These are phyloP conservation scores for Pilobolus umbonatus DNA, from an alignment of 192 early-diverging fungal genomes.

Conservation along the genomic window DNA sequence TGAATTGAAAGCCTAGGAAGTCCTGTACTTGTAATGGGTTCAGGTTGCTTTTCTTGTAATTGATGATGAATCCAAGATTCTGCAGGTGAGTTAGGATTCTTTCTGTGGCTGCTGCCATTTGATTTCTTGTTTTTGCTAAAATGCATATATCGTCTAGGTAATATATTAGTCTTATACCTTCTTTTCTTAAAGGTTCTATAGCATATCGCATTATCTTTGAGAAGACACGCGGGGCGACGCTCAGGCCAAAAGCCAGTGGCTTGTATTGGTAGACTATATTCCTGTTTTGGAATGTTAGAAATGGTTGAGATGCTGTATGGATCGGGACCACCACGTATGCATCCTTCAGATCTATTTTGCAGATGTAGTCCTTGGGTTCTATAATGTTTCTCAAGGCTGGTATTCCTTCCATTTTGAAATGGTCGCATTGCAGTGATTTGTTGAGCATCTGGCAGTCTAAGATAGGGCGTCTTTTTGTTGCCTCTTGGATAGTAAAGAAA, in stretches of 20 bases:
- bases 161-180: slow-evolving; percentile 15
- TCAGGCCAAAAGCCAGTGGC: slow-evolving; percentile 16
- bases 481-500: slow-evolving; percentile 14
- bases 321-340: slow-evolving; percentile 24
- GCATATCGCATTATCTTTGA: slow-evolving; percentile 17
- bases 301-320: neutral
- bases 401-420: slow-evolving; percentile 32
- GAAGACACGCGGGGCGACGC: slow-evolving; percentile 18
- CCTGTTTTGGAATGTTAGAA: slow-evolving; percentile 6
- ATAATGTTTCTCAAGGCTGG: slow-evolving; percentile 20
- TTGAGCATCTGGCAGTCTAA: slow-evolving; percentile 16
- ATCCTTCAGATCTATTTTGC: slow-evolving; percentile 25
- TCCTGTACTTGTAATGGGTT: neutral
- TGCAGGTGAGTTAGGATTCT: neutral
- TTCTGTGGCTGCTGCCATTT: neutral
- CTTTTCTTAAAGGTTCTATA: slow-evolving; percentile 3
- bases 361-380: slow-evolving; percentile 14
- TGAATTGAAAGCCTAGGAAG: slow-evolving; percentile 13
- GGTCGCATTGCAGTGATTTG: slow-evolving; percentile 14
- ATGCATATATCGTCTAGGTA: slow-evolving; percentile 24
- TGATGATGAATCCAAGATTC: slow-evolving; percentile 9
- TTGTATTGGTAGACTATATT: slow-evolving; percentile 13
- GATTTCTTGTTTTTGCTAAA: neutral
- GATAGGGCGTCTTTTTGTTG: slow-evolving; percentile 8
- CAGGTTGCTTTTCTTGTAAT: neutral